Evolutionary conservation across 2,329 filamentous ascomycete genomes (phyloP).

Genomic region (Fusarium domesticum): DNA sequence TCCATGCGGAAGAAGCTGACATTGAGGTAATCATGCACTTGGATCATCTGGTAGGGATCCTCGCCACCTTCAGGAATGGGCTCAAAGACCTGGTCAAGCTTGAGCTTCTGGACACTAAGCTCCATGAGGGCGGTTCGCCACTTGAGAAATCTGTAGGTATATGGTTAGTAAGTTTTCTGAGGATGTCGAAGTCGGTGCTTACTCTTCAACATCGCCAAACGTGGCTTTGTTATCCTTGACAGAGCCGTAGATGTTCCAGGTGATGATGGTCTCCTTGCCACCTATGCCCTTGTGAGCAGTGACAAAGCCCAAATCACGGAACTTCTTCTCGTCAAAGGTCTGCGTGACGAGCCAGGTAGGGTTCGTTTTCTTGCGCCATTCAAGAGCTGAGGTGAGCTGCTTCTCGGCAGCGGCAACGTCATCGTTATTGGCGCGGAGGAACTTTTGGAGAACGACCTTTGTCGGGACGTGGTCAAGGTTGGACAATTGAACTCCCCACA

Average conservation of each 20-base stretch:
- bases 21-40: constrained; percentile 89
- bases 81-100: constrained; percentile 64
- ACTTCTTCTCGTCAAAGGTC: constrained; percentile 66
- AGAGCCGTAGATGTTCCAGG: constrained; percentile 90
- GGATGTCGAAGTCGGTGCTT: constrained; percentile 35
- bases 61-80: constrained; percentile 69
- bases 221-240: constrained; percentile 81
- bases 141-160: constrained; percentile 66
- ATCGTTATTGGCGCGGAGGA: constrained; percentile 82
- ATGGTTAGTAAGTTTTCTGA: constrained; percentile 9
- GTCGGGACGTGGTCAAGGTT: constrained; percentile 64
- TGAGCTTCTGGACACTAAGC: constrained; percentile 71
- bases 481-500: constrained; percentile 78
- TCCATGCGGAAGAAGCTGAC: constrained; percentile 85
- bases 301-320: constrained; percentile 75
- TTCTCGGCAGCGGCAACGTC: constrained; percentile 70
- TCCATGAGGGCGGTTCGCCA: constrained; percentile 95
- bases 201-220: constrained; percentile 81
- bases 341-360: constrained; percentile 63
- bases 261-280: constrained; percentile 63
- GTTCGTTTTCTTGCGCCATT: constrained; percentile 77
- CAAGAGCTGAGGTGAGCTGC: constrained; percentile 74
- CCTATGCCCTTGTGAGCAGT: constrained; percentile 62
- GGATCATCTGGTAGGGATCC: constrained; percentile 87
- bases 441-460: constrained; percentile 86